These are phyloP conservation scores for Globisporangium sylvaticum DNA, from an alignment of 352 stramenopile species.

Conservation along the genomic window DNA sequence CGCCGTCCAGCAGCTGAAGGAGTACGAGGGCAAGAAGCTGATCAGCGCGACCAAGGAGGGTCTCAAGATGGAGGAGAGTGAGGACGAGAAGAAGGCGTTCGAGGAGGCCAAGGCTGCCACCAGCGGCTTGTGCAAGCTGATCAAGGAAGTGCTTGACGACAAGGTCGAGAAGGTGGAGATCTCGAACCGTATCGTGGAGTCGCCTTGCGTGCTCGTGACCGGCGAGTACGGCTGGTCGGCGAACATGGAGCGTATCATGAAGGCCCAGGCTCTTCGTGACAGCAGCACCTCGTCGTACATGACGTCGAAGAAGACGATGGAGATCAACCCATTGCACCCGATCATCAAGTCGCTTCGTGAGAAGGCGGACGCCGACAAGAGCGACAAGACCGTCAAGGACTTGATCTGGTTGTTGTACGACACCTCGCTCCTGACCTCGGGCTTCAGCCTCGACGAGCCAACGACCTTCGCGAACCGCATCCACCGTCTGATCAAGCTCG, in stretches of 20 bases:
- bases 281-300: slow-evolving; percentile 97
- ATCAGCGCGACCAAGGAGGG: slow-evolving; percentile 98
- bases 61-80: slow-evolving; percentile 94
- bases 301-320: slow-evolving; percentile 99
- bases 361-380: slow-evolving; percentile 98
- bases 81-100: slow-evolving; percentile 98
- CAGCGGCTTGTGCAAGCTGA: slow-evolving; percentile 98
- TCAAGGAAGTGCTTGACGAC: slow-evolving; percentile 99
- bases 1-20: slow-evolving; percentile 99
- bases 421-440: slow-evolving; percentile 97
- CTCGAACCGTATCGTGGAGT: slow-evolving; percentile 98
- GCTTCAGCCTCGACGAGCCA: slow-evolving; percentile 99
- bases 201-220: slow-evolving; percentile 98
- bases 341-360: slow-evolving; percentile 98
- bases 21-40: slow-evolving; percentile 99
- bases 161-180: slow-evolving; percentile 99
- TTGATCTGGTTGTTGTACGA: slow-evolving; percentile 99
- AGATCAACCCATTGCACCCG: slow-evolving; percentile 99
- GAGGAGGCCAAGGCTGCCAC: slow-evolving; percentile 98
- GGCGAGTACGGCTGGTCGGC: slow-evolving; percentile 99
- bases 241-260: slow-evolving; percentile 99
- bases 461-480: slow-evolving; percentile 99
- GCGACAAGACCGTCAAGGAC: slow-evolving; percentile 99
- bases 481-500: slow-evolving; percentile 99
- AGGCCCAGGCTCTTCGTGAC: slow-evolving; percentile 98